Base-by-base conservation (phyloP, 768 basidiomycete species). In the Tulasnella sp. region DNA sequence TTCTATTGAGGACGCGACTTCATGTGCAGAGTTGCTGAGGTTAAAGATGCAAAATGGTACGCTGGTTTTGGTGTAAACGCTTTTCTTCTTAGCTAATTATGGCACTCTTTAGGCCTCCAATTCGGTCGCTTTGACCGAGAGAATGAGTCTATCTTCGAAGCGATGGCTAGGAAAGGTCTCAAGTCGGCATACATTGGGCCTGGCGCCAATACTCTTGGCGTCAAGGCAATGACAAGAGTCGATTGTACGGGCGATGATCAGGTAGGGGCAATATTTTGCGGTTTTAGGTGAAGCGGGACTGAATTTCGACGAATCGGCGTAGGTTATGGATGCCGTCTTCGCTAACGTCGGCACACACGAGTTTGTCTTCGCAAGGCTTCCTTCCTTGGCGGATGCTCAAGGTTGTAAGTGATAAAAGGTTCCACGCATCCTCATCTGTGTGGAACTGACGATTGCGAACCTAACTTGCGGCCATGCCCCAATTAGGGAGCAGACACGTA, bases 1-100 rank as follows among this genome's bases (percentile, higher is more conserved):
- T 63, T 90, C 93, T 2, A 89, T 93, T 66, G 95, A 98, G 69
- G 95, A 98, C 65, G 94, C 95, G 0, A 76, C 85, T 19, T 87
- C 94, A 0, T 93, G 92, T 66, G 64, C 91, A 9, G 92, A 95
- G 61, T 74, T 99, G 29, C 68, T 99, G 21, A 78, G 80, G 67
- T 81, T 85, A 68, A 97, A 99, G 71, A 65, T 96, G 21, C 79
- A 82, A 50, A 75, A 82, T 63, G 91, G 87, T 70, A 72, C 70
- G 69, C 8, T 8, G 21, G 24, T n/a, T 13, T 30, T 13, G 24
- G 23, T 23, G 21, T 53, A 27, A 9, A 10, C 10, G 9, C 24
- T 49, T 11, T 10, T 64, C 29, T 13, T 13, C 27, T n/a, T 42
- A 23, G 11, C 17, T 42, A 13, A n/a, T 32, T 44, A n/a, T 51